phyloP scores from a whole-genome alignment of 176 grass and related monocot species.

The Elaeis guineensis region DNA sequence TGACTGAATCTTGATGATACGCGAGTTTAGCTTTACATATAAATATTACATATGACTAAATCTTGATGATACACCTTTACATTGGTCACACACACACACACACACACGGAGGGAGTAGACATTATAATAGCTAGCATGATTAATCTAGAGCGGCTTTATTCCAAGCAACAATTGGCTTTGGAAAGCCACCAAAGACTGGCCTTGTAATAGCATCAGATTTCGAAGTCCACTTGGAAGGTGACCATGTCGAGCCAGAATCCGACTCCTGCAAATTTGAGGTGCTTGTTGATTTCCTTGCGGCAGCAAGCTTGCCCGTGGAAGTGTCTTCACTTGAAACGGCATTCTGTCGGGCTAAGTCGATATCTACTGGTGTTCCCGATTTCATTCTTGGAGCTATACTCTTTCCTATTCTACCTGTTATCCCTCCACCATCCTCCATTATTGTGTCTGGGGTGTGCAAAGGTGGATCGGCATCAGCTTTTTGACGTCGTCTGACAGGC shows the following conservation, averaged over 20 bases:
- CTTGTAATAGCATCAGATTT: slow-evolving; percentile 42
- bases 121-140: not conserved
- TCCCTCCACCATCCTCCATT: slow-evolving; percentile 11
- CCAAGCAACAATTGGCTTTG: slow-evolving; percentile 17
- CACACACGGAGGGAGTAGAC: too few species aligned
- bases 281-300: slow-evolving; percentile 55
- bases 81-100: too few species aligned
- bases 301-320: slow-evolving; percentile 33
- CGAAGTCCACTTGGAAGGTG: slow-evolving; percentile 40
- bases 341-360: slow-evolving; percentile 15
- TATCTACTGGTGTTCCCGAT: slow-evolving; percentile 24
- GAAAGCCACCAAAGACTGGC: slow-evolving; percentile 32
- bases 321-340: not conserved
- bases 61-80: too few species aligned
- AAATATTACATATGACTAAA: too few species aligned
- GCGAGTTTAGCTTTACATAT: too few species aligned
- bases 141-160: slow-evolving; percentile 61
- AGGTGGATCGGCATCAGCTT: slow-evolving; percentile 26
- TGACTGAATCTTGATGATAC: too few species aligned
- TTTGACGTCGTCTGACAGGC: slow-evolving; percentile 35
- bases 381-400: slow-evolving; percentile 38
- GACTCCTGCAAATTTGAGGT: slow-evolving; percentile 33
- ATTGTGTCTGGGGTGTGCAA: not conserved
- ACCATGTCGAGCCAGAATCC: slow-evolving; percentile 34
- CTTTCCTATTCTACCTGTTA: slow-evolving; percentile 10